A percentile compares a stretch with the other conserved stretches of the same genome.
Evolutionary conservation across 768 basidiomycete genomes (phyloP).

Genomic region (Suillus bovinus): DNA sequence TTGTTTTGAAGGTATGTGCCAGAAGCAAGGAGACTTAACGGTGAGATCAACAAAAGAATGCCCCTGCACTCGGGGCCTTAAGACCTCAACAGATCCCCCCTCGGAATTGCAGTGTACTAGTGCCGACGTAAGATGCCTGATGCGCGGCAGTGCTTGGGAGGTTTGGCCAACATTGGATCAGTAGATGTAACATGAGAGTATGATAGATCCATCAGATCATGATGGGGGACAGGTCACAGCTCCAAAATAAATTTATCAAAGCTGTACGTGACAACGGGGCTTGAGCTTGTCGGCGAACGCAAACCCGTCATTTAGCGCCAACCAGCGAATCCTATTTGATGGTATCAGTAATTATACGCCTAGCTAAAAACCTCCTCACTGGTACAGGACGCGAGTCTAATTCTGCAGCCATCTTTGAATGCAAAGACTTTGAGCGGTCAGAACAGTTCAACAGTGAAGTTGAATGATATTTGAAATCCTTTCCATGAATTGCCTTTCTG

Average conservation of each 20-base stretch:
- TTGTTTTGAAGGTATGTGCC: not conserved
- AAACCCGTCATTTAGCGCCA: not conserved
- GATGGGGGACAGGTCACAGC: not conserved
- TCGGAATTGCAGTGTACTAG: not conserved
- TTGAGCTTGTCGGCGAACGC: not conserved
- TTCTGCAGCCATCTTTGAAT: not conserved
- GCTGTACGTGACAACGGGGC: not conserved
- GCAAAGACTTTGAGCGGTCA: not conserved
- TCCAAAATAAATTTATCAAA: not conserved
- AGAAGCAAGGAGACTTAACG: not conserved
- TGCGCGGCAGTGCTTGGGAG: not conserved
- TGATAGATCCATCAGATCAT: not conserved
- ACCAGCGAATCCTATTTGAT: not conserved
- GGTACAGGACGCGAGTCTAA: not conserved
- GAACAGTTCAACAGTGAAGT: not conserved
- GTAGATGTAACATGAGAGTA: not conserved
- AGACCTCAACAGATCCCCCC: not conserved
- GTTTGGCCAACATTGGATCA: not conserved
- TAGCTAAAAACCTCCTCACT: not conserved
- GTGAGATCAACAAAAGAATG: not conserved
- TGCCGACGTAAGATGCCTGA: not conserved
- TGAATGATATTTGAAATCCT: not conserved
- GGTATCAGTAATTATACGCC: not conserved
- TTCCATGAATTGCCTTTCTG: conserved; percentile 2
- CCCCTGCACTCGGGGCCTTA: too few relatives aligned